phyloP scores from a whole-genome alignment of 2,329 filamentous ascomycete species.

The Claviceps citrina region DNA sequence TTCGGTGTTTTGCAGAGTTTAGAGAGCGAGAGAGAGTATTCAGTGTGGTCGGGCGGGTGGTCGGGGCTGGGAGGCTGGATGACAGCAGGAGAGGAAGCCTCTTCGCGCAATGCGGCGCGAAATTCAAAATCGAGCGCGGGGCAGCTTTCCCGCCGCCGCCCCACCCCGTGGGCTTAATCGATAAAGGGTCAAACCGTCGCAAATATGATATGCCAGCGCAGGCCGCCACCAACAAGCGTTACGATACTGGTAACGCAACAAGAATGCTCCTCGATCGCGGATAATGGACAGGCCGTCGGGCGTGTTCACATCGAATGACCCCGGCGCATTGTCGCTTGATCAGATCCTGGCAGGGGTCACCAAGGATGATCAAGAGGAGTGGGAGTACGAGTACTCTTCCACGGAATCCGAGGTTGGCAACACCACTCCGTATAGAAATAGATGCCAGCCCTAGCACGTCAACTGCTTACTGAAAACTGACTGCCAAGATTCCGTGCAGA shows the following conservation, averaged over 20 bases:
- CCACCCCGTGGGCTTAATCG: neutral
- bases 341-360: conserved; percentile 13
- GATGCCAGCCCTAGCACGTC: neutral
- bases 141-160: conserved; percentile 4
- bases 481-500: conserved; percentile 23
- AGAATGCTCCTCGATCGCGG: neutral
- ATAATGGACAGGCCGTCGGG: conserved; percentile 3
- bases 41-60: too few species aligned
- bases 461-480: neutral
- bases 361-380: conserved; percentile 38
- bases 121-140: conserved; percentile 12
- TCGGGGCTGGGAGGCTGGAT: too few species aligned
- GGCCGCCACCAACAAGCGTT: too few species aligned
- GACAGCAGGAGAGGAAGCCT: too few species aligned
- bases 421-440: neutral
- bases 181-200: too few species aligned
- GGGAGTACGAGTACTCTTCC: conserved; percentile 52
- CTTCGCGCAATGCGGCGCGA: conserved; percentile 6
- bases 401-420: conserved; percentile 42
- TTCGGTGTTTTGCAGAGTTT: too few species aligned
- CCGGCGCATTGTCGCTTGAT: conserved; percentile 16
- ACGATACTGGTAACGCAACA: neutral
- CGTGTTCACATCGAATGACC: conserved; percentile 8
- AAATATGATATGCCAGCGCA: too few species aligned
- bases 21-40: neutral